phyloP scores from a whole-genome alignment of 495 filamentous ascomycete genomes.

The Echria macrotheca region DNA sequence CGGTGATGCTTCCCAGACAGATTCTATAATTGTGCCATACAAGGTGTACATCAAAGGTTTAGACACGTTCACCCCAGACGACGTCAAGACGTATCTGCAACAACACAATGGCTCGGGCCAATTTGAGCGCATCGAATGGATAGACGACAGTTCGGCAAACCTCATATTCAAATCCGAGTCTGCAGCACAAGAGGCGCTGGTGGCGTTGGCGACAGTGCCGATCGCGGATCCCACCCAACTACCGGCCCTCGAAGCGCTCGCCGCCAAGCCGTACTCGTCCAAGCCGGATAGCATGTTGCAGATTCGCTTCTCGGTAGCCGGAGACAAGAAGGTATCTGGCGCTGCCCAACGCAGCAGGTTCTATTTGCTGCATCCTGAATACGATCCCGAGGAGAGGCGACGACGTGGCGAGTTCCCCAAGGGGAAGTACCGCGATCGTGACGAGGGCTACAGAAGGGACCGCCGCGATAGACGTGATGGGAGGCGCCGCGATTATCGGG shows the following conservation, averaged over 20 bases:
- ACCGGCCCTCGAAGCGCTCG: constrained; percentile 44
- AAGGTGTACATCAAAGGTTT: constrained; percentile 83
- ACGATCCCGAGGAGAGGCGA: constrained; percentile 73
- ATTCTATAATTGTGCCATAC: constrained; percentile 37
- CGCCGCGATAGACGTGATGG: constrained; percentile 50
- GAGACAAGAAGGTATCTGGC: constrained; percentile 71
- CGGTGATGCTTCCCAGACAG: constrained; percentile 15
- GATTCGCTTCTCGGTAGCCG: constrained; percentile 65
- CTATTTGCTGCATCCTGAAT: constrained; percentile 84
- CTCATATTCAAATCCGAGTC: constrained; percentile 65
- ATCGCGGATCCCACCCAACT: constrained; percentile 42
- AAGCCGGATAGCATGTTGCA: constrained; percentile 66
- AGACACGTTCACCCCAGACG: constrained; percentile 69
- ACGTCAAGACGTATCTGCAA: constrained; percentile 65
- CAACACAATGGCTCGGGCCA: constrained; percentile 54
- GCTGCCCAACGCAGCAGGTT: constrained; percentile 79
- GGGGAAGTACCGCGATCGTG: constrained; percentile 51
- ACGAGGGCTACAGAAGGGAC: constrained; percentile 55
- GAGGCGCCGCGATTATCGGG: constrained; percentile 47
- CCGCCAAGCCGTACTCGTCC: constrained; percentile 57
- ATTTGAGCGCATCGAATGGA: constrained; percentile 76
- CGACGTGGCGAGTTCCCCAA: constrained; percentile 37
- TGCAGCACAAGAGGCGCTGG: constrained; percentile 65
- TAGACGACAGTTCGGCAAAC: constrained; percentile 89
- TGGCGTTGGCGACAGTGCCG: constrained; percentile 48